Evolutionary conservation across 305 asterid species (phyloP), one percentile per base, ranked within the genome.

Genomic region (Petunia hybrid): DNA sequence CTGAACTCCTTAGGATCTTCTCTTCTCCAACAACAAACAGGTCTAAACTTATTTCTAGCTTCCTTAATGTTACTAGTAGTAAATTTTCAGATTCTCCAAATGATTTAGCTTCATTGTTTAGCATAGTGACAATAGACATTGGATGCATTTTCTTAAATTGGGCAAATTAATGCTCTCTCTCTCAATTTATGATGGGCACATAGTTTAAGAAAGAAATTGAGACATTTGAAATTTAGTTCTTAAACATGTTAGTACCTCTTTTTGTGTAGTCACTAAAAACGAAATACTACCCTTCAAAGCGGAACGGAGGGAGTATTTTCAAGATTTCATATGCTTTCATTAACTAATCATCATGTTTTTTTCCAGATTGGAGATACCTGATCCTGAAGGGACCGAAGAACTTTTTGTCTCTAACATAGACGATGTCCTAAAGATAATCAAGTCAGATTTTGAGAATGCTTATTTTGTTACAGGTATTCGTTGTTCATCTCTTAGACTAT

Each of bases 401-500:
- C 67, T 75, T 86, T 87, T 84, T 12, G 87, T 89, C 57, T 87
- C 89, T 78, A 76, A 81, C 77, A 83, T 84, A 60, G 90, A 92
- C 40, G 97, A 90, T 12, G 88, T 94, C 75, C 87, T 92, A 65
- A 83, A 83, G 48, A 80, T 90, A 80, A 91, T 94, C 86, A 88
- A 87, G 86, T 86, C 89, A 14, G 97, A 94, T 83, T 94, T 88
- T 69, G 92, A 89, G 83, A 91, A 86, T 55, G 94, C 94, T 71
- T 94, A 94, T 86, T 94, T 94, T 84, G 95, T 92, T 36, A 94
- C 97, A 84, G 98, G 97, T 90, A 82, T 59, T 22, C 65, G 1
- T 56, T 74, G 60, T 76, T 40, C 16, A 43, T 63, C 55, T 62
- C 31, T 65, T 43, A 67, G 62, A 70, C 40, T 71, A 38, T 14